A percentile compares a stretch with the other conserved stretches of the same genome.
Conservation (phyloP, 1,284 basidiomycete species). For the Tilletia horrida region DNA sequence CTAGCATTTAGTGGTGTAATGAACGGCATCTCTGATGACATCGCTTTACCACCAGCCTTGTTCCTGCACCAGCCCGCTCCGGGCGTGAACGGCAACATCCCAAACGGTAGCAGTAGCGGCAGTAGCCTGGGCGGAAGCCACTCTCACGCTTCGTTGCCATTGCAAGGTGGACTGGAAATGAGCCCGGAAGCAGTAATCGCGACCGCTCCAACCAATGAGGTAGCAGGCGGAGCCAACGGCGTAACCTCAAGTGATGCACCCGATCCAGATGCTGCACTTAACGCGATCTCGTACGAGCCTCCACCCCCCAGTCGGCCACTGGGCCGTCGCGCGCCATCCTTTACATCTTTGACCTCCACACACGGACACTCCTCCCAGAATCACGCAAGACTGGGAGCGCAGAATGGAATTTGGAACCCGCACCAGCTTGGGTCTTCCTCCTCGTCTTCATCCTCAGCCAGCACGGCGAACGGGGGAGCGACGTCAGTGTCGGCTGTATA, state of each 20-base stretch:
- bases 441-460: neutral
- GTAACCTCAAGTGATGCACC: too few relatives aligned
- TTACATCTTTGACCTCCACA: slow-evolving; percentile 3
- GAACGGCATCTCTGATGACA: too few relatives aligned
- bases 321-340: neutral
- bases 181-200: neutral
- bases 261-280: slow-evolving; percentile 2
- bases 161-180: too few relatives aligned
- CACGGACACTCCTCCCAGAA: slow-evolving; percentile 11
- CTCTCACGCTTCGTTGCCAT: too few relatives aligned
- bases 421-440: neutral
- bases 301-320: neutral
- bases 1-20: neutral
- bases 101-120: too few relatives aligned
- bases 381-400: neutral
- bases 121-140: too few relatives aligned
- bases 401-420: neutral
- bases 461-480: neutral
- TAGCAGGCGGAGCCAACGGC: neutral
- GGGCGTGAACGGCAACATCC: neutral
- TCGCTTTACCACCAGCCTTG: neutral
- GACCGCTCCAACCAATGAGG: neutral
- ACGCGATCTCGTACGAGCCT: slow-evolving; percentile 6
- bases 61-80: slow-evolving; percentile 10
- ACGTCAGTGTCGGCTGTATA: neutral